Conservation (phyloP, 75 land plant genomes). For the Cryptomeria japonica region DNA sequence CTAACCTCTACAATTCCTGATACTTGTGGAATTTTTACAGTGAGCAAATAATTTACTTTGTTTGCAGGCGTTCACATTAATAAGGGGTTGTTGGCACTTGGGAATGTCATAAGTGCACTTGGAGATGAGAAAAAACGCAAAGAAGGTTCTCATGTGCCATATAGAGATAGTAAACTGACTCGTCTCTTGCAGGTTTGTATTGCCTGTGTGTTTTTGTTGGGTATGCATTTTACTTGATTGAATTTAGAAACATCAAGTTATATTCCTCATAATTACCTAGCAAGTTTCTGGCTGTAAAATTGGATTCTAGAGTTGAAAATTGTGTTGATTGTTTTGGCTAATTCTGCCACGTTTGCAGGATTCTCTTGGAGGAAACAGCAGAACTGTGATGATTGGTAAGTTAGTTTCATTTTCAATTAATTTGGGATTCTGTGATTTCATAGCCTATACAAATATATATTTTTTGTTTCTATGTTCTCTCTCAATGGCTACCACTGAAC, state of each 20-base stretch:
- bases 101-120: slow-evolving; percentile 99
- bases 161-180: slow-evolving; percentile 97
- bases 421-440: not conserved
- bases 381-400: slow-evolving; percentile 97
- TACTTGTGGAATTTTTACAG: not conserved
- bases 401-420: not conserved
- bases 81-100: slow-evolving; percentile 93
- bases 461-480: too few species aligned
- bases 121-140: slow-evolving; percentile 98
- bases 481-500: not conserved
- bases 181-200: slow-evolving; percentile 77
- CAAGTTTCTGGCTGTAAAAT: not conserved
- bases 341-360: slow-evolving; percentile 56
- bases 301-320: slow-evolving; percentile 1
- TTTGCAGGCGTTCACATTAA: slow-evolving; percentile 92
- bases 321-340: not conserved
- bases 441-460: not conserved
- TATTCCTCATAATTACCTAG: not conserved
- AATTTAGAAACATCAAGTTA: not conserved
- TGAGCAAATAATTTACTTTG: not conserved
- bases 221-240: not conserved
- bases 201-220: not conserved
- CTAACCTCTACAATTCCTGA: not conserved
- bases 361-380: slow-evolving; percentile 99
- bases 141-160: slow-evolving; percentile 99